These are phyloP conservation scores for Cladophialophora immunda DNA, from an alignment of 2,329 filamentous ascomycete genomes.

Conservation along the genomic window DNA sequence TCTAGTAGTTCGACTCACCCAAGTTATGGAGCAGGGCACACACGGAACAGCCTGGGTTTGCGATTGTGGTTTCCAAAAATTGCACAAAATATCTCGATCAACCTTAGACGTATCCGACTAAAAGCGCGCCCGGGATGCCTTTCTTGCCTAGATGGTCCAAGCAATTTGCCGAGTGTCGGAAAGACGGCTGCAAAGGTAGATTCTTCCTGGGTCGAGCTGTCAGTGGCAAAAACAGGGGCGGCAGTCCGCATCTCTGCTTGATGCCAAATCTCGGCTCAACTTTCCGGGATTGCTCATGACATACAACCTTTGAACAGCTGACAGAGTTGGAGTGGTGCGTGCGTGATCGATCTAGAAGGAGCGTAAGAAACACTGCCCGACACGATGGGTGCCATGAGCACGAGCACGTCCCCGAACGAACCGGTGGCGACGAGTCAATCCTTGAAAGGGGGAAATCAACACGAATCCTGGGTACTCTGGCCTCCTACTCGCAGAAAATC, in stretches of 20 bases:
- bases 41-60: too few species aligned
- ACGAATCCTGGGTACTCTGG: neutral
- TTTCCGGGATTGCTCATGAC: neutral
- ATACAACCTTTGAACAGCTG: too few species aligned
- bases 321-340: neutral
- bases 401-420: neutral
- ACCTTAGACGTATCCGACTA: neutral
- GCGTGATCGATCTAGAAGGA: neutral
- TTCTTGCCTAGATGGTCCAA: neutral
- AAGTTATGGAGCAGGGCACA: too few species aligned
- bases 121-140: neutral
- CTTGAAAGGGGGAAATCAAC: constrained; percentile 15
- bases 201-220: neutral
- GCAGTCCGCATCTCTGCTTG: neutral
- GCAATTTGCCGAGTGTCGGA: constrained; percentile 1
- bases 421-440: neutral
- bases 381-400: neutral
- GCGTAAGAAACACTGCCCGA: too few species aligned
- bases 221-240: neutral
- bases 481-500: constrained; percentile 2
- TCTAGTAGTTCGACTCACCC: too few species aligned
- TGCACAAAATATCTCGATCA: neutral
- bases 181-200: neutral
- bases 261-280: neutral
- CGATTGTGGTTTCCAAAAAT: too few species aligned